Evolutionary conservation across 129 eudicot genomes (phyloP), one percentile per base, ranked within the genome.

Genomic region (Chrysanthemum lavandulifolium): DNA sequence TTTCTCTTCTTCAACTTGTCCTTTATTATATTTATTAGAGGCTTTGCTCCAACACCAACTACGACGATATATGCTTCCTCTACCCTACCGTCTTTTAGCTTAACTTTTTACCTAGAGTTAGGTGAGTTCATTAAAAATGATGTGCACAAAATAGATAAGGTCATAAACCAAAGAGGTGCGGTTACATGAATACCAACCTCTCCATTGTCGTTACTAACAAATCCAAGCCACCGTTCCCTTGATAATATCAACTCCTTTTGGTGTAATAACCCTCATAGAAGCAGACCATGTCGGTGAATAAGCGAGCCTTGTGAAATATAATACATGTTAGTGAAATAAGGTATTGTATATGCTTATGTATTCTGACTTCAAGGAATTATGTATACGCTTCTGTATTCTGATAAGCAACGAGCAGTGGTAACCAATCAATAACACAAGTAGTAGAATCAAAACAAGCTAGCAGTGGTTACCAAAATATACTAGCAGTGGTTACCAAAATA

Each of bases 201-300:
- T 61, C 86, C 87, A n/a, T 73, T 75, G 15, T 51, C 84, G 6
- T 85, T 16, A 7, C 76, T 65, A 61, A 54, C 75, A 78, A 90
- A 90, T 52, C 97, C 97, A 74, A 33, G 97, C 95, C 31, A 85
- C 91, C 2, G 91, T 90, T 56, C 97, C 97, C 80, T 90, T 90
- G 45, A 87, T 80, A 69, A 87, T 90, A 21, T 72, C 71, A 10
- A 90, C 58, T 72, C 97, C 91, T 90, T 61, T 87, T 85, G 50
- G 64, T 70, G 75, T 90, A 90, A 72, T 81, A 90, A 6, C 85
- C 84, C 82, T 90, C 97, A 19, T 90, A 90, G 77, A 90, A 87
- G 82, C 73, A 78, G n/a, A 95, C 97, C 71, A 90, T 78, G 53
- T 71, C 89, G 49, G 97, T 90, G 84, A 90, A 90, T 52, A 90